Conservation (phyloP, 2,329 filamentous ascomycete species). For the Aspergillus udagawae region DNA sequence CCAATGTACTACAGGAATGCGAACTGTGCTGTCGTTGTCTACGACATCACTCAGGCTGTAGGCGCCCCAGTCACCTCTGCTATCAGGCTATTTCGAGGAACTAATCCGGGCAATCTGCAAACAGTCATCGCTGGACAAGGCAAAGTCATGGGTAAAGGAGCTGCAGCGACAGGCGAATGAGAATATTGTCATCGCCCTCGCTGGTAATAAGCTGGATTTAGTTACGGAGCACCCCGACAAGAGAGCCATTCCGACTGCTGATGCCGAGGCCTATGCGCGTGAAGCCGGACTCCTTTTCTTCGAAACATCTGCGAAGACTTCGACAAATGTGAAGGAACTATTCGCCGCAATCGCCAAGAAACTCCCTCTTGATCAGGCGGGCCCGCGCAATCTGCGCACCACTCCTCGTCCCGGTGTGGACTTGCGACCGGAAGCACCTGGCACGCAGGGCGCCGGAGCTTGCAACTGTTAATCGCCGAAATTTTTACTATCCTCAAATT, state of each 20-base stretch:
- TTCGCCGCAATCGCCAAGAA: slow-evolving; percentile 99
- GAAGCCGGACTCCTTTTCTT: slow-evolving; percentile 96
- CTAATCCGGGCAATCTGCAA: slow-evolving; percentile 14
- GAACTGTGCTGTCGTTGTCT: slow-evolving; percentile 98
- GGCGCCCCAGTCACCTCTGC: slow-evolving; percentile 31
- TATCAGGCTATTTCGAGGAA: slow-evolving; percentile 1
- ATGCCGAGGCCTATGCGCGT: slow-evolving; percentile 90
- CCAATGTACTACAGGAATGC: slow-evolving; percentile 99
- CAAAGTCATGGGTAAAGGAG: slow-evolving; percentile 99
- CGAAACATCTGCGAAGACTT: slow-evolving; percentile 96
- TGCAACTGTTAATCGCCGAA: slow-evolving; percentile 58
- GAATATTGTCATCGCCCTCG: slow-evolving; percentile 97
- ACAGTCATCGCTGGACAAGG: slow-evolving; percentile 94
- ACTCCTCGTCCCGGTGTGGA: slow-evolving; percentile 63
- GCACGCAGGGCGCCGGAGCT: slow-evolving; percentile 54
- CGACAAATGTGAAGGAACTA: slow-evolving; percentile 90
- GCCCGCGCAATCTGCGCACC: slow-evolving; percentile 76
- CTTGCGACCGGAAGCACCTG: slow-evolving; percentile 59
- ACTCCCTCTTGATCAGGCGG: slow-evolving; percentile 89
- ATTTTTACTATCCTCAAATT: background rate
- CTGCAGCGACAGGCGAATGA: slow-evolving; percentile 98
- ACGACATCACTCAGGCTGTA: slow-evolving; percentile 99
- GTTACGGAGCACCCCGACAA: slow-evolving; percentile 94
- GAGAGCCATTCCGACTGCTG: slow-evolving; percentile 80
- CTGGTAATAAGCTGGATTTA: slow-evolving; percentile 95